Evolutionary conservation across 805 yeast genomes (phyloP).

Genomic region (Candida qinlingensis): DNA sequence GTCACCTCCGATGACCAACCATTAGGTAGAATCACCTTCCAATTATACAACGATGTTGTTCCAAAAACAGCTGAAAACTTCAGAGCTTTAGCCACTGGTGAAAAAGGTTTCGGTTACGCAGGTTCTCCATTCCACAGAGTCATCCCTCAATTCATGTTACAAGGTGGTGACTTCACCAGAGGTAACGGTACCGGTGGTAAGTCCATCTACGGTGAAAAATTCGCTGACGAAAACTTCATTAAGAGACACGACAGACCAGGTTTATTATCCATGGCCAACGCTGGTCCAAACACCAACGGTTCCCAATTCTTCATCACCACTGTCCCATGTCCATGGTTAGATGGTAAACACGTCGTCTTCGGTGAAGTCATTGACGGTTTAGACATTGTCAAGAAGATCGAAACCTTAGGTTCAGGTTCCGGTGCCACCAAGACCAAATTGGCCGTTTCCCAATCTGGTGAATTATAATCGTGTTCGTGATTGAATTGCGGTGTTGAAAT

Average conservation of each 20-base stretch:
- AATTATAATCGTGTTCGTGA: slow-evolving; percentile 3
- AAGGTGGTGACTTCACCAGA: slow-evolving; percentile 75
- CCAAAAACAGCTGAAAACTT: slow-evolving; percentile 14
- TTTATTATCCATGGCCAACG: slow-evolving; percentile 72
- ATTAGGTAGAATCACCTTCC: slow-evolving; percentile 81
- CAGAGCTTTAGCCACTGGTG: slow-evolving; percentile 15
- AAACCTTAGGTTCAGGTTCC: slow-evolving; percentile 11
- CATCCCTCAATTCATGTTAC: slow-evolving; percentile 55
- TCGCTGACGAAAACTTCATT: slow-evolving; percentile 63
- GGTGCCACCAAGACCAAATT: slow-evolving; percentile 11
- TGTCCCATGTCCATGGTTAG: slow-evolving; percentile 84
- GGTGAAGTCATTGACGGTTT: slow-evolving; percentile 59
- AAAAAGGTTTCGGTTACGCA: slow-evolving; percentile 13
- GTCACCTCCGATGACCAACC: slow-evolving; percentile 68
- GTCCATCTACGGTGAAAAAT: slow-evolving; percentile 64
- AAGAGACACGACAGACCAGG: slow-evolving; percentile 68
- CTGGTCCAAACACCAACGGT: slow-evolving; percentile 79
- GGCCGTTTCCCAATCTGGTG: slow-evolving; percentile 10
- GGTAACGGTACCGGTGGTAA: slow-evolving; percentile 72
- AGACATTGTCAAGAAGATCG: slow-evolving; percentile 11
- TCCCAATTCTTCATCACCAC: slow-evolving; percentile 96
- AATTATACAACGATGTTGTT: slow-evolving; percentile 70
- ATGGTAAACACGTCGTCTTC: slow-evolving; percentile 90
- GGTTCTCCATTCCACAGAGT: slow-evolving; percentile 15
- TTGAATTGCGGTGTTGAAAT: not conserved